These are phyloP conservation scores for Termitomyces sp. DNA, from an alignment of 768 basidiomycete species.

Conservation along the genomic window DNA sequence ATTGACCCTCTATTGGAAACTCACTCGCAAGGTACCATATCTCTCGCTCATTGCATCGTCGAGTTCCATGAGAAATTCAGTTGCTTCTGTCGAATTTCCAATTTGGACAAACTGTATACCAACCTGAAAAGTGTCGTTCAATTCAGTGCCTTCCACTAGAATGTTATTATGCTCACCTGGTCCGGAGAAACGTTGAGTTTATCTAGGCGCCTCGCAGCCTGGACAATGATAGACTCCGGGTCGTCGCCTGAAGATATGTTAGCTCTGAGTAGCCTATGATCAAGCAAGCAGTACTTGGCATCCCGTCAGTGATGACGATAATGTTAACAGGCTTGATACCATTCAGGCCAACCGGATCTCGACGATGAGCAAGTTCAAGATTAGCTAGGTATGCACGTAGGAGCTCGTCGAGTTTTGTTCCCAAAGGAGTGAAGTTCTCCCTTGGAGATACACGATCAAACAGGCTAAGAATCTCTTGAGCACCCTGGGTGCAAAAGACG, in stretches of 20 bases:
- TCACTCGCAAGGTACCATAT: constrained; percentile 41
- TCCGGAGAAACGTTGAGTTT: constrained; percentile 44
- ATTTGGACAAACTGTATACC: constrained; percentile 76
- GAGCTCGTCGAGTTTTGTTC: constrained; percentile 30
- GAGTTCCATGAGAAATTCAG: constrained; percentile 44
- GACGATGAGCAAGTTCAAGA: constrained; percentile 25
- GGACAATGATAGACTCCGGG: constrained; percentile 44
- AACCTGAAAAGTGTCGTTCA: constrained; percentile 32
- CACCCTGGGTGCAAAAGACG: constrained; percentile 27
- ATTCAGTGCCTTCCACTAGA: not conserved
- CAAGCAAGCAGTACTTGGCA: constrained; percentile 40
- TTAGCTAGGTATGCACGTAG: constrained; percentile 25
- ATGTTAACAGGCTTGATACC: constrained; percentile 55
- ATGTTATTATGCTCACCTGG: constrained; percentile 36
- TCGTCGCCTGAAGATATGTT: constrained; percentile 42
- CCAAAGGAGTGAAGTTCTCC: constrained; percentile 45
- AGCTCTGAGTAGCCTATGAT: not conserved
- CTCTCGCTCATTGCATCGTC: constrained; percentile 51
- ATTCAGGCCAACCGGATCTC: constrained; percentile 10
- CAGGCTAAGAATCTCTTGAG: constrained; percentile 32
- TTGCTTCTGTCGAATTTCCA: constrained; percentile 40
- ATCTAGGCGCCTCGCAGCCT: constrained; percentile 49
- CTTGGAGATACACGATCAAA: constrained; percentile 39
- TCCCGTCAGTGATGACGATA: constrained; percentile 65
- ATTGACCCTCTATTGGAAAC: constrained; percentile 6